These are phyloP conservation scores for Lophiotrema nucula DNA, from an alignment of 495 filamentous ascomycete genomes.

Conservation along the genomic window DNA sequence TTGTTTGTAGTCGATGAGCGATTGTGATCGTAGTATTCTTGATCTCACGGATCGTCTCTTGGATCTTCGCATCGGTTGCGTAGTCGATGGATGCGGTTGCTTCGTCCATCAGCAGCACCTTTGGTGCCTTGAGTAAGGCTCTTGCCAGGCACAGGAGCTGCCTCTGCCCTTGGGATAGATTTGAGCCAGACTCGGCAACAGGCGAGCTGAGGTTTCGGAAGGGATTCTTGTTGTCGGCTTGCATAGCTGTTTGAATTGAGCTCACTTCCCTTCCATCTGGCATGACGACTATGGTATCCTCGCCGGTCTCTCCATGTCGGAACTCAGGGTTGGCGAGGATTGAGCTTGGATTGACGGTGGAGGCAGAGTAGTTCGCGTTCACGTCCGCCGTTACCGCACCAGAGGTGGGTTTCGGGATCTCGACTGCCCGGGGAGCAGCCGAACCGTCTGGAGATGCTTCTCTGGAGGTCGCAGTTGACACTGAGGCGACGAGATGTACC, in stretches of 20 bases:
- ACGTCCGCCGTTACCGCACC: constrained; percentile 9
- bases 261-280: constrained; percentile 45
- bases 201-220: constrained; percentile 84
- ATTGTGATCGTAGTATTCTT: constrained; percentile 90
- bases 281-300: constrained; percentile 26
- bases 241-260: constrained; percentile 36
- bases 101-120: constrained; percentile 97
- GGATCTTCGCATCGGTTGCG: constrained; percentile 91
- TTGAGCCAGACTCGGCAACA: constrained; percentile 88
- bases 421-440: constrained; percentile 12
- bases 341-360: constrained; percentile 26
- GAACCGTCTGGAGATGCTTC: constrained; percentile 28
- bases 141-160: constrained; percentile 95
- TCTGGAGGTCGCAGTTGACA: constrained; percentile 47
- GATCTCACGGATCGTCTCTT: constrained; percentile 88
- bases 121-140: constrained; percentile 86
- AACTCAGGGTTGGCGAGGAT: constrained; percentile 21
- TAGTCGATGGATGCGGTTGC: constrained; percentile 98
- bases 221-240: constrained; percentile 77
- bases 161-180: constrained; percentile 93
- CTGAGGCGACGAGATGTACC: constrained; percentile 81
- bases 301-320: neutral
- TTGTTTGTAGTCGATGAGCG: constrained; percentile 94
- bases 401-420: constrained; percentile 15
- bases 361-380: constrained; percentile 10